Evolutionary conservation across 805 yeast species (phyloP), one percentile per base, ranked within the genome.

Genomic region (Candida nemodendra): DNA sequence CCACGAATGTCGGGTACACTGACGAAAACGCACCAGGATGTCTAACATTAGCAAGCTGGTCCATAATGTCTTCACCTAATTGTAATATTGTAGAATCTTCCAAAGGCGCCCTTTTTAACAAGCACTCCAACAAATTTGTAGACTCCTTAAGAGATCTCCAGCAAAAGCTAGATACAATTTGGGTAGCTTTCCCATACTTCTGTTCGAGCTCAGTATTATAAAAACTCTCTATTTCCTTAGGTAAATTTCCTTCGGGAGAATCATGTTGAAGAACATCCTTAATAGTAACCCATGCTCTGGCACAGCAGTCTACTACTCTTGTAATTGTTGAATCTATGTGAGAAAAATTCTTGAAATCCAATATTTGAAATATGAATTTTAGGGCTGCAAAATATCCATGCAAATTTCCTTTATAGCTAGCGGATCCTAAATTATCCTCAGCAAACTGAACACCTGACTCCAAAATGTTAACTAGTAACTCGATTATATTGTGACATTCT

Each of bases 21-120:
- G 97, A 80, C 8, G 95, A 81, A 45, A 91, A 86, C 0, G 97
- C 96, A 22, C 98, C 98, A 44, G 95, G 74, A 51, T 93, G 98
- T 30, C 90, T 76, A 15, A 90, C 81, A 0, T 78, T 69, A 3
- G 86, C 72, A 24, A 93, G 64, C 55, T 89, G 95, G 9, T 66
- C 72, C 40, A 84, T 68, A 3, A 87, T 58, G 5, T 81, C 52
- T 1, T 74, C 70, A 9, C 93, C 86, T 21, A 69, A 49, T 3
- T 45, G 32, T 11, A 65, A 34, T n/a, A 73, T 53, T 6, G 30
- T 27, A 2, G 47, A 48, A 12, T 57, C 54, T 2, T 50, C 41
- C 2, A 74, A 46, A 0, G 69, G 58, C 3, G 58, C 52, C 3
- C 47, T 47, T 1, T 53, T 51, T 4, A 84, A 52, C 0, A 84